Evolutionary conservation across 768 basidiomycete species (phyloP), one percentile per base, ranked within the genome.

Genomic region (Psilocybe tampanensis): DNA sequence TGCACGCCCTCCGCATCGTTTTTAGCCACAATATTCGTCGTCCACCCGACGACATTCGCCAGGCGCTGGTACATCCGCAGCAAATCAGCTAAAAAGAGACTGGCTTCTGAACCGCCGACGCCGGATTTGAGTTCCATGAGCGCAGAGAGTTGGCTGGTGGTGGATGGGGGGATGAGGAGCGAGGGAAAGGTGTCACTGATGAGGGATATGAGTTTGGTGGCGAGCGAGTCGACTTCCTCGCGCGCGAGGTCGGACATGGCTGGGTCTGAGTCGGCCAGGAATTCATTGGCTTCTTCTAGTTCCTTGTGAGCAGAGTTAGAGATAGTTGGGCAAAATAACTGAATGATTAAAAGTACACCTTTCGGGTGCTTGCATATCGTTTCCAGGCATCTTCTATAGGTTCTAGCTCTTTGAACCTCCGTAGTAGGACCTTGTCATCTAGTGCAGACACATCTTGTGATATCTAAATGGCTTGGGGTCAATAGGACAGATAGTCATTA

Each of bases 111-210:
- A 0, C 96, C 96, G 0, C 96, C 96, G 0, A 95, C 93, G 15
- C 95, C 96, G 0, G 94, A 85, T 65, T 96, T 96, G 47, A 98
- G 76, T 64, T 98, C 96, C 59, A 99, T 75, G 48, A 98, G 77
- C 2, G 92, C 93, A 9, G 90, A 89, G 15, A 92, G 75, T 2
- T 81, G 70, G 0, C 75, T 74, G 1, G 92, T 93, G 2, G 79
- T 61, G 0, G 91, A 91, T 0, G 85, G 74, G 0, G 92, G 94
- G 2, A 92, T 78, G 55, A 96, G 84, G 2, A 94, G 79, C 0
- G 79, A 62, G 0, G 94, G 92, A 64, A 95, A 86, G 0, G 79
- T 83, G 12, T 64, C 62, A 29, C 75, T 68, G 26, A 80, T 57
- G 21, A 76, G 66, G 3, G 70, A 56, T 3, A 69, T 66, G 44